Evolutionary conservation across 805 yeast genomes (phyloP), one percentile per base, ranked within the genome.

Genomic region (Pichia gijzeniarum): DNA sequence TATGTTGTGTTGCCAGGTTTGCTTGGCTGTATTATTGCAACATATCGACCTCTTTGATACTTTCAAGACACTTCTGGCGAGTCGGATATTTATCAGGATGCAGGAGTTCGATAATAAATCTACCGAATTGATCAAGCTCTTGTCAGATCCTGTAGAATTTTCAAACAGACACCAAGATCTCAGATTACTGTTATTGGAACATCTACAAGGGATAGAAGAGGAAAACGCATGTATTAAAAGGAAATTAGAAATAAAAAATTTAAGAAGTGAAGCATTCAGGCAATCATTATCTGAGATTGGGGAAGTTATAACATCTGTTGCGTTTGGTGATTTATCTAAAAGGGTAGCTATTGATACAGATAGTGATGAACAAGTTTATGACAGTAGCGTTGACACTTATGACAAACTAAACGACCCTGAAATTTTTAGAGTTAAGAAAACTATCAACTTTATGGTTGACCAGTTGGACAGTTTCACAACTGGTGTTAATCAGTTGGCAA

Each of bases 381-480:
- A 20, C 20, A 13, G 5, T n/a, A 17, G 27, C 59, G 72, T 77
- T 21, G 79, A 10, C 6, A 25, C 10, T 25, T 25, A 76, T 35
- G 90, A 84, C 59, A 5, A 28, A n/a, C 35, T 35, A 16, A 25
- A 37, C 47, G 89, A 85, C 61, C 88, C 93, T 1, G 91, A 84
- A 59, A 85, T 86, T 50, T 71, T 80, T 47, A 82, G 81, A 59
- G 87, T 86, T 57, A 86, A 87, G 61, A 77, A 79, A 45, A 82
- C 93, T 7, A 85, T 87, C 58, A 87, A 87, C 63, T 77, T 85
- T 19, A 87, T 87, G 95, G 84, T 86, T 86, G 88, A 82, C 57
- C 95, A 85, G 63, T 71, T 85, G 49, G 90, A 83, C 60, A 77
- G 85, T 12, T 85, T 85, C 62, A 88, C 93, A 27, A 73, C 74